Conservation (phyloP, 352 stramenopile species). For the Phytophthora pistaciae region DNA sequence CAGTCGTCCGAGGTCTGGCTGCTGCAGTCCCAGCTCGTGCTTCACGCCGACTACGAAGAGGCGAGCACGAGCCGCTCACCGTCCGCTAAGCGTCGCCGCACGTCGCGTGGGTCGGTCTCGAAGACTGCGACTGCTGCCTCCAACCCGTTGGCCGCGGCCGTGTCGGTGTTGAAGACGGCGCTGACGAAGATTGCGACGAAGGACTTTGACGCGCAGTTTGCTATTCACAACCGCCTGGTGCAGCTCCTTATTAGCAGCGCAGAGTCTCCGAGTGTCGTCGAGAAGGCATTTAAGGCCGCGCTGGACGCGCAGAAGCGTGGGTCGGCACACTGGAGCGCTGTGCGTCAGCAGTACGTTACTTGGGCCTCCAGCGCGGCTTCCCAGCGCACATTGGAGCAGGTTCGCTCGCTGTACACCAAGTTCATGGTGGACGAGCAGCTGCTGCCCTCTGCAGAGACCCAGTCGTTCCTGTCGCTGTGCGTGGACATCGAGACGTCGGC, state of each 20-base stretch:
- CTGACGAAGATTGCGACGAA: conserved; percentile 46
- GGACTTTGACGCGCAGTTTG: conserved; percentile 58
- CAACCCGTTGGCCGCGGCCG: conserved; percentile 44
- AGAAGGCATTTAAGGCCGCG: conserved; percentile 63
- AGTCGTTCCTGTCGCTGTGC: conserved; percentile 72
- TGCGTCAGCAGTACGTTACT: conserved; percentile 75
- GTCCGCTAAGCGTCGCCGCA: conserved; percentile 64
- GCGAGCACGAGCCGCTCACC: conserved; percentile 14
- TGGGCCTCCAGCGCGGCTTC: conserved; percentile 52
- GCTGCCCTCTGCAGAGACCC: conserved; percentile 65
- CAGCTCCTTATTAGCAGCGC: conserved; percentile 57
- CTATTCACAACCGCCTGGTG: conserved; percentile 59
- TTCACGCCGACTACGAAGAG: conserved; percentile 52
- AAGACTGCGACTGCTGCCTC: conserved; percentile 6
- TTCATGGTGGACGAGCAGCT: conserved; percentile 78
- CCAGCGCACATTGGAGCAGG: conserved; percentile 39
- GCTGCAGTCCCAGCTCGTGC: conserved; percentile 75
- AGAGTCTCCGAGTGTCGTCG: conserved; percentile 36
- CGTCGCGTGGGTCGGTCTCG: conserved; percentile 36
- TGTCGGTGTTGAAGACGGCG: conserved; percentile 62
- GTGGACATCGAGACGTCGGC: conserved; percentile 77
- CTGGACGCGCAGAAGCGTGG: conserved; percentile 52
- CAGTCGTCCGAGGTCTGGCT: conserved; percentile 65
- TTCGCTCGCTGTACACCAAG: conserved; percentile 67
- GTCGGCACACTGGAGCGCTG: conserved; percentile 58